Base-by-base conservation (phyloP, 306 rosid genomes). In the Dryas alaskensis region DNA sequence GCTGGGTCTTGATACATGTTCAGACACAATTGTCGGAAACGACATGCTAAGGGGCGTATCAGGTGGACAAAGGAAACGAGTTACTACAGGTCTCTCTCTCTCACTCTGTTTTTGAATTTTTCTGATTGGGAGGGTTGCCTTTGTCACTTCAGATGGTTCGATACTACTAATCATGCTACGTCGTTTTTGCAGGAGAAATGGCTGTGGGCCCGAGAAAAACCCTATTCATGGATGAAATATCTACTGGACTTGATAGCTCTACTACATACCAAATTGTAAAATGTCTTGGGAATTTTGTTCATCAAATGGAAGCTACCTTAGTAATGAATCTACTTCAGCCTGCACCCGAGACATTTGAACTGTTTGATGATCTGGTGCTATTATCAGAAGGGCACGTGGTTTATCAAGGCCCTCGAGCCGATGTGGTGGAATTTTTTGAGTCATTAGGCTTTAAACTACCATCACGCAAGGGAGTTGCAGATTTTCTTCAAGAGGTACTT, bases 1-100 rank as follows among this genome's bases (percentile, higher is more conserved):
- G 60, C 92, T 92, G 22, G 98, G 98, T 74, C 91, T 92, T 5
- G 98, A 92, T 82, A 7, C 87, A 58, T 92, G 98, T 74, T 83
- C 98, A 19, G 97, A 92, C 39, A 92, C 98, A 47, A 17, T 83
- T 47, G 97, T 92, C 73, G 98, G 98, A 12, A 92, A 47, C 57
- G 97, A 92, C 13, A 92, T 92, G 97, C 73, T 81, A 4, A 81
- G 98, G 80, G 98, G 98, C 50, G 81, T 92, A 58, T 92, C 98
- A 3, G 98, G 98, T 46, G 98, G 98, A 69, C 98, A 92, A 81
- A 90, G 86, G 76, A 92, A 90, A 76, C 85, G 98, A 81, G 98
- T 92, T 13, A 92, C 98, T 16, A 86, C 98, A 88, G 98, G 98
- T 89, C 62, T 67, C n/a, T 82, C 50, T 70, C 69, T 31, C 10